Base-by-base conservation (phyloP, 306 rosid genomes). In the Cicer arietinum region DNA sequence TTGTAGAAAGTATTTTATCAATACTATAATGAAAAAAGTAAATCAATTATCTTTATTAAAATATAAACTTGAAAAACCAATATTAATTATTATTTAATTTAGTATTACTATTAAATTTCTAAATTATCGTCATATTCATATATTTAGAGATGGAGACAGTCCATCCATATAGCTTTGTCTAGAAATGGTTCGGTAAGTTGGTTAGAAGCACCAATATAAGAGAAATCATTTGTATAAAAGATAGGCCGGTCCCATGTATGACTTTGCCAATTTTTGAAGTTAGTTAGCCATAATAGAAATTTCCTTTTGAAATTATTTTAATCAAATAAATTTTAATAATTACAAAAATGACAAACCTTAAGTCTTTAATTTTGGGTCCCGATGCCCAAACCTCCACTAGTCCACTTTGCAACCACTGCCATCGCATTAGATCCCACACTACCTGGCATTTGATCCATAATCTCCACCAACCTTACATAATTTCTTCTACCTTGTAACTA, bases 241-340 rank as follows among this genome's bases (percentile, higher is more conserved):
- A 50, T 13, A 37, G 14, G n/a, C n/a, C 22, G 57, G 14, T 69
- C 78, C 75, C 57, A 45, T 69, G 48, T 17, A 44, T 66, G 78
- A 68, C 61, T 69, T 83, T 71, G 80, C 79, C 40, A 75, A 71
- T 57, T 42, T 69, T 68, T 65, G 17, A 81, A 76, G 90, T 67
- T 77, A 12, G 74, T 71, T 79, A 52, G 69, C 71, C 41, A 69
- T 77, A 42, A 81, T 68, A 52, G 56, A 86, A 67, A 58, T 78
- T 72, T 76, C 14, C 25, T 20, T 67, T 67, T 44, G 1, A 14
- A 25, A 25, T 25, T 43, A 8, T 63, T 39, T 10, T 11, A 13
- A 25, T 58, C 11, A 61, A 37, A 63, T 45, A 80, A 54, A 71
- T 71, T 72, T 79, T 17, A 25, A 25, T 46, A 42, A 64, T 42